Conservation (phyloP, 2,329 filamentous ascomycete species). For the Xylaria polymorpha region DNA sequence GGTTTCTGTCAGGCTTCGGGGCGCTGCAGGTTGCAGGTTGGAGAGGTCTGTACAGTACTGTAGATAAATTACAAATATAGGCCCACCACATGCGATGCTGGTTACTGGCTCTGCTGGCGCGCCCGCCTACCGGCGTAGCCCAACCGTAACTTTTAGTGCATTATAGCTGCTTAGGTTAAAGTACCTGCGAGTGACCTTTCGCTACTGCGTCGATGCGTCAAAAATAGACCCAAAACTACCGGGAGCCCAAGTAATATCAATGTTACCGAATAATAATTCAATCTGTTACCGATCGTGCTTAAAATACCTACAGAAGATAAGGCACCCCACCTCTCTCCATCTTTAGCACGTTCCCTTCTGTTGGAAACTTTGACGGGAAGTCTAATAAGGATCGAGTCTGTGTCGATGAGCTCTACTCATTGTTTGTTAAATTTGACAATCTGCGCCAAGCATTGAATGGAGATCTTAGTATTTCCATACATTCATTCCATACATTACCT, state of each 20-base stretch:
- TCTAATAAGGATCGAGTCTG: background rate
- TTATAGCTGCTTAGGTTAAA: background rate
- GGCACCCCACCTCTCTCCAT: conserved; percentile 2
- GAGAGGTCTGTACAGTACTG: conserved; percentile 8
- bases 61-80: conserved; percentile 33
- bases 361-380: conserved; percentile 10
- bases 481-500: too few relatives aligned
- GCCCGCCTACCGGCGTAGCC: background rate
- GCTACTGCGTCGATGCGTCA: background rate
- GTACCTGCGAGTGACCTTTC: conserved; percentile 7
- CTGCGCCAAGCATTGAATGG: too few relatives aligned
- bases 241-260: background rate
- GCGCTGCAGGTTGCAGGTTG: conserved; percentile 9
- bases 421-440: background rate
- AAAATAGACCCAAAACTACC: background rate
- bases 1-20: conserved; percentile 32
- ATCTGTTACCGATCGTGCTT: conserved; percentile 16
- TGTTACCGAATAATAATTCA: background rate
- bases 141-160: conserved; percentile 9
- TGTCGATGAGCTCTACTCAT: too few relatives aligned
- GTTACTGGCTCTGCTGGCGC: background rate
- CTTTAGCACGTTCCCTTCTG: conserved; percentile 27
- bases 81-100: conserved; percentile 23
- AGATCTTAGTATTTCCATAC: too few relatives aligned
- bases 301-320: conserved; percentile 25